These are phyloP conservation scores for Vicia sativa DNA, from an alignment of 306 rosid genomes.

Conservation along the genomic window DNA sequence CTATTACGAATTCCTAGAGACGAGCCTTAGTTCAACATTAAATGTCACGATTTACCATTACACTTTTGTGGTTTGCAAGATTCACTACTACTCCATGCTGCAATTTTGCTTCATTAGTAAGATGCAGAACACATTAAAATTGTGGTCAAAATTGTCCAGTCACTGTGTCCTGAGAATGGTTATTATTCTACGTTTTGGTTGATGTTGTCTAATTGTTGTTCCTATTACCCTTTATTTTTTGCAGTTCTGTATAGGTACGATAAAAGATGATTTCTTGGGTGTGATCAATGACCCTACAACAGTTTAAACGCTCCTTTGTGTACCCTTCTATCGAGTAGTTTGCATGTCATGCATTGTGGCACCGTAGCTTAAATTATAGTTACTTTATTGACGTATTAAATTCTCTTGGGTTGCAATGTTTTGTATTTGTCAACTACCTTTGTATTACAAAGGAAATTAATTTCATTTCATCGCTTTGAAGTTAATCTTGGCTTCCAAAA, in stretches of 20 bases:
- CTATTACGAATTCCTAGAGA: too few relatives aligned
- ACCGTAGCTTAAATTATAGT: constrained; percentile 1
- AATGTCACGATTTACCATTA: neutral
- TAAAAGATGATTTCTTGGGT: constrained; percentile 97
- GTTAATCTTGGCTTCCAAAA: neutral
- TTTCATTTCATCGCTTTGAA: neutral
- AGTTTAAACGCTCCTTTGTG: constrained; percentile 37
- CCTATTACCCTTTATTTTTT: neutral
- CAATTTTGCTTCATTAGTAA: constrained; percentile 1
- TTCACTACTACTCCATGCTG: neutral
- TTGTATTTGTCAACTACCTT: neutral
- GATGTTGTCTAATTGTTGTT: neutral
- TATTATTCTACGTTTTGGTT: neutral
- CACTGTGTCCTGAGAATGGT: constrained; percentile 5
- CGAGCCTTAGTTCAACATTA: too few relatives aligned
- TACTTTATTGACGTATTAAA: neutral
- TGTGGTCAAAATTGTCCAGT: neutral
- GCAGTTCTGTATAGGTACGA: constrained; percentile 98
- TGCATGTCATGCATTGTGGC: constrained; percentile 30
- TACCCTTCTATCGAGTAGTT: neutral
- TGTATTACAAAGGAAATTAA: neutral
- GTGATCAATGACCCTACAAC: constrained; percentile 89
- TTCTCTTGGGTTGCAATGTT: constrained; percentile 8
- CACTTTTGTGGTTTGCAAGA: constrained; percentile 15
- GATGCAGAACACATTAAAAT: constrained; percentile 13